Percentiles rank a stretch among this genome's conserved stretches.
phyloP scores from a whole-genome alignment of 2,329 filamentous ascomycete genomes.

The Eutypa lata region DNA sequence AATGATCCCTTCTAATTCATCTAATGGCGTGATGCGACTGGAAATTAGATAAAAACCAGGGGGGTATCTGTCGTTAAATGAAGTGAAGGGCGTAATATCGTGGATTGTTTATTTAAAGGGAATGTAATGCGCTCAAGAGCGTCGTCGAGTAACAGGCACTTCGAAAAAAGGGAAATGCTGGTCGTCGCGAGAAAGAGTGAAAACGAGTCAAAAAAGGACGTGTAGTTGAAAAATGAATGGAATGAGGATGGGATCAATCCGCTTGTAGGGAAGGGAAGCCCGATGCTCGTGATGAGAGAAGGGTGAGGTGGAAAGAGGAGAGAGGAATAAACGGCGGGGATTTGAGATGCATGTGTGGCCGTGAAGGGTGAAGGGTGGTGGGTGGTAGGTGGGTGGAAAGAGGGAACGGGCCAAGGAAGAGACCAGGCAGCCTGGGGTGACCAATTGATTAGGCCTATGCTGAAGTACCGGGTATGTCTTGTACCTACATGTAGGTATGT shows the following conservation, averaged over 20 bases:
- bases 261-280: neutral
- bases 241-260: conserved; percentile 1
- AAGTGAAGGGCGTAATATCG: conserved; percentile 4
- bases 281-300: neutral
- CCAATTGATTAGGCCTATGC: too few species aligned
- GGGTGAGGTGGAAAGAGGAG: neutral
- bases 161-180: conserved; percentile 6
- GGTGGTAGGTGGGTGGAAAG: neutral
- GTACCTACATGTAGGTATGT: too few species aligned
- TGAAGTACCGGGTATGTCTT: too few species aligned
- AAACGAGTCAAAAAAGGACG: conserved; percentile 6
- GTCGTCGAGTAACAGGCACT: conserved; percentile 12
- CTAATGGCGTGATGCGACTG: neutral
- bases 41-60: neutral
- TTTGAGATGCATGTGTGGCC: neutral
- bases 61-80: neutral
- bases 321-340: neutral
- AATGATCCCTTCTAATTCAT: conserved; percentile 1
- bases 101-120: conserved; percentile 12
- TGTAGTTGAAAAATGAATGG: neutral
- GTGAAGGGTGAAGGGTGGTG: too few species aligned
- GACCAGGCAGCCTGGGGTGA: too few species aligned
- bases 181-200: neutral
- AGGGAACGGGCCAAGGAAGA: neutral
- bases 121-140: conserved; percentile 22